Evolutionary conservation across 2,329 filamentous ascomycete genomes (phyloP), one percentile per base, ranked within the genome.

Genomic region (Hymenoscyphus infarciens): DNA sequence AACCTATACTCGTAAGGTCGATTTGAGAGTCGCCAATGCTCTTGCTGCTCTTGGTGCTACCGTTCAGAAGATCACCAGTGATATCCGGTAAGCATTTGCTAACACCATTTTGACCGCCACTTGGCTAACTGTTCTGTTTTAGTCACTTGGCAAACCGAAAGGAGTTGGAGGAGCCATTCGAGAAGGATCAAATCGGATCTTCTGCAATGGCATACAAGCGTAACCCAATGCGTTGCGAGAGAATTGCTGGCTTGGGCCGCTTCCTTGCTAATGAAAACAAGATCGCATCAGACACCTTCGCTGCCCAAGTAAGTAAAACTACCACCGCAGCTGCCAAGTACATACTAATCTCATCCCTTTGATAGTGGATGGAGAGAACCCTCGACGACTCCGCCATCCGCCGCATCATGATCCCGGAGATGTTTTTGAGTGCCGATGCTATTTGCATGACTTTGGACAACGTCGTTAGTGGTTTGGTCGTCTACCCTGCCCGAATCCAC

Each of bases 141-240:
- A 58, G 90, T 57, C 87, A 91, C 72, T 79, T 94, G 56, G 88
- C 88, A 5, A 81, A 83, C 71, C 83, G 87, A 77, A 96, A 97
- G 81, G 91, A 96, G 76, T 80, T 95, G 63, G 92, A 96, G 73
- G 90, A 93, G 79, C 91, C 90, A 0, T 90, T 92, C 70, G 90
- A 93, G 78, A 86, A 86, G 70, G 84, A 87, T 68, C 91, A 96
- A 77, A 92, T 93, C 68, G 90, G 88, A 31, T 85, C 81, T 54
- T 83, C 80, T 56, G 86, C 86, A 63, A 83, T 84, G 77, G 76
- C 78, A 1, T 82, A 80, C 71, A 82, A 82, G 74, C 72, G 73
- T 25, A 79, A 78, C 65, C 76, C 78, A 4, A 83, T 83, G 81
- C 76, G 80, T 35, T 80, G 74, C 31, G 81, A 83, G 72, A 70